These are phyloP conservation scores for Entomortierella lignicola DNA, from an alignment of 192 early-diverging fungal genomes.

Conservation along the genomic window DNA sequence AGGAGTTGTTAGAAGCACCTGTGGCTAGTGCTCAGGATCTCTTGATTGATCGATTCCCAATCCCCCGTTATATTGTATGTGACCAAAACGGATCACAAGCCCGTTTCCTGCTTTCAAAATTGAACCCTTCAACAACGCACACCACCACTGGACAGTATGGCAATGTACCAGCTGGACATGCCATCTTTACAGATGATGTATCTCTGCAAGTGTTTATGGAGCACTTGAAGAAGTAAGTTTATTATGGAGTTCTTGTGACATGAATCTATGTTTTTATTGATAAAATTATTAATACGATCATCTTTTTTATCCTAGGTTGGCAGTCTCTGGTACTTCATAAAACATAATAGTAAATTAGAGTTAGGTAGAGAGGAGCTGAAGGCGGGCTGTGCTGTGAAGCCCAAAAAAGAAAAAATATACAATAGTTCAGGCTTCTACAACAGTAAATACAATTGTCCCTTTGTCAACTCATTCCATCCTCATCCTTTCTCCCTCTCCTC, in stretches of 20 bases:
- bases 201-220: conserved; percentile 98
- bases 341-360: too few relatives aligned
- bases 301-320: conserved; percentile 2
- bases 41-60: conserved; percentile 94
- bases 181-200: conserved; percentile 98
- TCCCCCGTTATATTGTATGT: conserved; percentile 98
- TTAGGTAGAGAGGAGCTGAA: too few relatives aligned
- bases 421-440: too few relatives aligned
- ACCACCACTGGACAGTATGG: conserved; percentile 78
- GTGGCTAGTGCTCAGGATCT: conserved; percentile 90
- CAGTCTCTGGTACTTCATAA: conserved; percentile 17
- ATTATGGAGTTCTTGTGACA: background rate
- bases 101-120: conserved; percentile 96
- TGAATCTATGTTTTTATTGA: background rate
- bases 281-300: background rate
- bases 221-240: conserved; percentile 84
- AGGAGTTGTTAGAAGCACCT: conserved; percentile 91
- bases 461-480: too few relatives aligned
- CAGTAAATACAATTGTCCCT: too few relatives aligned
- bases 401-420: too few relatives aligned
- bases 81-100: conserved; percentile 98
- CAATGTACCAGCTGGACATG: conserved; percentile 73
- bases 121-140: conserved; percentile 98
- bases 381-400: too few relatives aligned
- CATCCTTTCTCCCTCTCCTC: too few relatives aligned